These are phyloP conservation scores for Cercospora zeina DNA, from an alignment of 2,329 filamentous ascomycete species.

Conservation along the genomic window DNA sequence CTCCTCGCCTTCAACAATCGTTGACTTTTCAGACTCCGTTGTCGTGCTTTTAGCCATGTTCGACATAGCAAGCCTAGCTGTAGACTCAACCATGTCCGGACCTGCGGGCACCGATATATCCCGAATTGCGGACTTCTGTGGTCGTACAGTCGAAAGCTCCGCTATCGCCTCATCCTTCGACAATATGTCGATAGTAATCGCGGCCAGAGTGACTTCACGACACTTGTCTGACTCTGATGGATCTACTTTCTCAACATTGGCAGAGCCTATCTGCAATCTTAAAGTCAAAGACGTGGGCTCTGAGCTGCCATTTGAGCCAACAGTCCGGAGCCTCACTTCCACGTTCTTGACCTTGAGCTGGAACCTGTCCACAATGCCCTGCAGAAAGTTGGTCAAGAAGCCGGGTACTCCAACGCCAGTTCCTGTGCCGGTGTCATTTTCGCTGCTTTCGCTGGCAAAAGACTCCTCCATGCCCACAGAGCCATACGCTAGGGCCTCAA, in stretches of 20 bases:
- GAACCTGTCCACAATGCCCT: conserved; percentile 71
- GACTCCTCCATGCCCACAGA: conserved; percentile 60
- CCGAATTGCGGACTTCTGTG: conserved; percentile 14
- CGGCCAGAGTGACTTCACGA: conserved; percentile 27
- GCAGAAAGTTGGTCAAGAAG: conserved; percentile 70
- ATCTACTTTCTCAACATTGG: conserved; percentile 38
- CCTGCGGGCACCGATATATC: not conserved
- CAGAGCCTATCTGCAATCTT: conserved; percentile 63
- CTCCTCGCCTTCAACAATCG: conserved; percentile 13
- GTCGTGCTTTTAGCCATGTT: not conserved
- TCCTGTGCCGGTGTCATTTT: conserved; percentile 67
- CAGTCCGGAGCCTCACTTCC: conserved; percentile 65
- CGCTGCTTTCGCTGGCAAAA: conserved; percentile 55
- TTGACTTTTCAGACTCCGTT: not conserved
- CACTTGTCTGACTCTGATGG: not conserved
- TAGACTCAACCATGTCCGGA: not conserved
- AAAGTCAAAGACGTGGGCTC: conserved; percentile 55
- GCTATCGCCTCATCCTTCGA: conserved; percentile 30
- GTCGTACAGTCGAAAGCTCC: conserved; percentile 28
- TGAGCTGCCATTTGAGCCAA: conserved; percentile 39
- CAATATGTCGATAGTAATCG: conserved; percentile 36
- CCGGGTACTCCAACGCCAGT: conserved; percentile 66
- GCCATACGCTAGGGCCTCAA: conserved; percentile 68
- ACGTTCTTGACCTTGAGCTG: conserved; percentile 67
- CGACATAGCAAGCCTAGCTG: not conserved